Percentiles rank a stretch among this genome's conserved stretches.
These are phyloP conservation scores for Nidularia sp. DNA, from an alignment of 768 basidiomycete genomes.

Conservation along the genomic window DNA sequence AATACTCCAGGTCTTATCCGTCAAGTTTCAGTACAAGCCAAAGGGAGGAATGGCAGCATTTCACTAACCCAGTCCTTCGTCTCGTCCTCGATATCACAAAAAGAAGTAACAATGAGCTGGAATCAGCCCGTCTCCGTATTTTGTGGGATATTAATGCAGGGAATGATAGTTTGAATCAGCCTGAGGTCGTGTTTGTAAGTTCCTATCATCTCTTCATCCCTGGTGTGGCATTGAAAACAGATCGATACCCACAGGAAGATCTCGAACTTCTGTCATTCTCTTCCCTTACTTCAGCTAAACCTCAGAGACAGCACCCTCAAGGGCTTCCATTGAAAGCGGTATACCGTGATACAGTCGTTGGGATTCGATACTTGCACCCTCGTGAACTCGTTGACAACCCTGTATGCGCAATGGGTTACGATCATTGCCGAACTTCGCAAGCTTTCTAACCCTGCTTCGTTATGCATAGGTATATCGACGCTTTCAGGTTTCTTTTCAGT, in stretches of 20 bases:
- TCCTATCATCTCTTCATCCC: background rate
- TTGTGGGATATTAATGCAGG: slow-evolving; percentile 53
- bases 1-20: slow-evolving; percentile 69
- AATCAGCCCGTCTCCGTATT: slow-evolving; percentile 63
- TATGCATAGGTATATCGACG: slow-evolving; percentile 59
- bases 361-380: slow-evolving; percentile 68
- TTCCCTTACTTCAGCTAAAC: slow-evolving; percentile 25
- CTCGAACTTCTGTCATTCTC: slow-evolving; percentile 72
- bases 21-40: slow-evolving; percentile 1
- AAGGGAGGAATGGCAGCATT: slow-evolving; percentile 70
- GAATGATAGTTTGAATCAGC: slow-evolving; percentile 34
- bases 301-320: slow-evolving; percentile 33
- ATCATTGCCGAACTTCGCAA: too few relatives aligned
- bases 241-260: slow-evolving; percentile 53
- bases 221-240: background rate
- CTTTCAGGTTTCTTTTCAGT: slow-evolving; percentile 70
- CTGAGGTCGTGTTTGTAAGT: slow-evolving; percentile 68
- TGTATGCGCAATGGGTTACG: slow-evolving; percentile 5
- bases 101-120: slow-evolving; percentile 42
- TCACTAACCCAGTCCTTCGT: slow-evolving; percentile 62
- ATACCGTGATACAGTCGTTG: slow-evolving; percentile 68
- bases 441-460: slow-evolving; percentile 1
- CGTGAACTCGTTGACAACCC: slow-evolving; percentile 16
- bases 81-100: slow-evolving; percentile 61
- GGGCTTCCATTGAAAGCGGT: slow-evolving; percentile 77